A percentile compares a stretch with the other conserved stretches of the same genome.
phyloP scores from a whole-genome alignment of 2,329 filamentous ascomycete species.

The Pestalotiopsis sp. region DNA sequence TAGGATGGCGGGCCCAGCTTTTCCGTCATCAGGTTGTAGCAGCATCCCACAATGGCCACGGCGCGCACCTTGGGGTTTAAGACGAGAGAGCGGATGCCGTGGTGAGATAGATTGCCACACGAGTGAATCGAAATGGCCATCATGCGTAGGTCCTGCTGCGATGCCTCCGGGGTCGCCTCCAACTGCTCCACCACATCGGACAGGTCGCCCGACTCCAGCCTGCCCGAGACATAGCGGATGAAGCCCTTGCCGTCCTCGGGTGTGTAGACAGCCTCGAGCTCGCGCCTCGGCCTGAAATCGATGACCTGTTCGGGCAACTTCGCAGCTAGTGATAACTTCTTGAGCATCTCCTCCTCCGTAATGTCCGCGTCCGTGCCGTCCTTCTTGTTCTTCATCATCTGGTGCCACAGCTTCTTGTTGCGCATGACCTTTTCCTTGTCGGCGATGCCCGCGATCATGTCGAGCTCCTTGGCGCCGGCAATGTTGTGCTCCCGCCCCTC shows the following conservation, averaged over 20 bases:
- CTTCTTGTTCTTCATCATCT: slow-evolving; percentile 46
- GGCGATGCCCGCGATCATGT: slow-evolving; percentile 78
- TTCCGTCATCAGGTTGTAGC: slow-evolving; percentile 95
- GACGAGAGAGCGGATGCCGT: slow-evolving; percentile 83
- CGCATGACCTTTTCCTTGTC: slow-evolving; percentile 73
- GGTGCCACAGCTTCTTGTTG: slow-evolving; percentile 79
- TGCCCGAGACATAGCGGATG: slow-evolving; percentile 78
- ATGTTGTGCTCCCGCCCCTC: slow-evolving; percentile 89
- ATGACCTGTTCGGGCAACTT: slow-evolving; percentile 33
- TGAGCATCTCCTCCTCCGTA: slow-evolving; percentile 42
- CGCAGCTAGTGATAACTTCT: slow-evolving; percentile 34
- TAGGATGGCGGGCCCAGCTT: slow-evolving; percentile 83
- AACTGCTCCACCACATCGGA: slow-evolving; percentile 34
- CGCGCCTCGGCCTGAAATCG: slow-evolving; percentile 54
- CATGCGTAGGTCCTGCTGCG: slow-evolving; percentile 49
- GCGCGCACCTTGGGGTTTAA: slow-evolving; percentile 83
- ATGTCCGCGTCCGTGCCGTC: slow-evolving; percentile 44
- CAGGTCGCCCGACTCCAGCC: slow-evolving; percentile 74
- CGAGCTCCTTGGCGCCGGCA: slow-evolving; percentile 78
- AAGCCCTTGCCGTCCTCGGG: slow-evolving; percentile 66
- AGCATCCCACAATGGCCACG: slow-evolving; percentile 96
- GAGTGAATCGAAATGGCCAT: slow-evolving; percentile 97
- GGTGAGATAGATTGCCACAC: slow-evolving; percentile 96
- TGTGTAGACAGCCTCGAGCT: slow-evolving; percentile 54
- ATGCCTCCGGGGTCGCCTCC: slow-evolving; percentile 32